These are phyloP conservation scores for Phytophthora litchii DNA, from an alignment of 352 stramenopile genomes.

Conservation along the genomic window DNA sequence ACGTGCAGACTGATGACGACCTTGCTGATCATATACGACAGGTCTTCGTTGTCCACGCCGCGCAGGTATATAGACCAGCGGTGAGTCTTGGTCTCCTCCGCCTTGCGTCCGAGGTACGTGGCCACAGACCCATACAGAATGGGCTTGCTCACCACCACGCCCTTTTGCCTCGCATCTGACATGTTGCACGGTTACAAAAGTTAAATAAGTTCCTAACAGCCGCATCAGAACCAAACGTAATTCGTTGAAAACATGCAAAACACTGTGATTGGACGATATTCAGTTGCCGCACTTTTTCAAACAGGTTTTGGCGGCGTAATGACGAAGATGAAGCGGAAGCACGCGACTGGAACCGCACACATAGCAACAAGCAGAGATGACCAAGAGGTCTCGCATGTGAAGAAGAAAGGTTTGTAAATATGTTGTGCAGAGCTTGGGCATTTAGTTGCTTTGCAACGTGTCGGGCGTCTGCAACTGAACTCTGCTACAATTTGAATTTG, in stretches of 20 bases:
- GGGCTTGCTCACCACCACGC: constrained; percentile 90
- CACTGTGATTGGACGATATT: constrained; percentile 18
- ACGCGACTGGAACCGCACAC: constrained; percentile 7
- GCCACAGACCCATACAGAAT: constrained; percentile 95
- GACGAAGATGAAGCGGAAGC: constrained; percentile 59
- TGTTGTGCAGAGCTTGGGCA: no score
- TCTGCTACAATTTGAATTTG: constrained; percentile 16
- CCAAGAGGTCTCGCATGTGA: constrained; percentile 1
- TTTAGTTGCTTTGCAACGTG: not conserved
- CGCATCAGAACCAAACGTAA: not conserved
- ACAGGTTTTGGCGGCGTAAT: constrained; percentile 3
- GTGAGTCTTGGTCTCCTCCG: constrained; percentile 95
- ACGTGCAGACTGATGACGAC: constrained; percentile 98
- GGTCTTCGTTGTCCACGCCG: constrained; percentile 93
- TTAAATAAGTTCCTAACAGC: constrained; percentile 4
- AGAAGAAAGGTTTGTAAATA: constrained; percentile 35
- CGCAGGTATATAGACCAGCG: constrained; percentile 95
- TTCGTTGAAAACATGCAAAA: constrained; percentile 5
- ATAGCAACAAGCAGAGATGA: constrained; percentile 1
- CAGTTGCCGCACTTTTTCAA: constrained; percentile 32
- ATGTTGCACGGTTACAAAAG: constrained; percentile 34
- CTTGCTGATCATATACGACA: constrained; percentile 95
- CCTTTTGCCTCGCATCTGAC: constrained; percentile 77
- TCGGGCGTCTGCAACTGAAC: not conserved
- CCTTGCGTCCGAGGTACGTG: constrained; percentile 92